phyloP scores from a whole-genome alignment of 441 rosid species.

The Erysimum cheiri region DNA sequence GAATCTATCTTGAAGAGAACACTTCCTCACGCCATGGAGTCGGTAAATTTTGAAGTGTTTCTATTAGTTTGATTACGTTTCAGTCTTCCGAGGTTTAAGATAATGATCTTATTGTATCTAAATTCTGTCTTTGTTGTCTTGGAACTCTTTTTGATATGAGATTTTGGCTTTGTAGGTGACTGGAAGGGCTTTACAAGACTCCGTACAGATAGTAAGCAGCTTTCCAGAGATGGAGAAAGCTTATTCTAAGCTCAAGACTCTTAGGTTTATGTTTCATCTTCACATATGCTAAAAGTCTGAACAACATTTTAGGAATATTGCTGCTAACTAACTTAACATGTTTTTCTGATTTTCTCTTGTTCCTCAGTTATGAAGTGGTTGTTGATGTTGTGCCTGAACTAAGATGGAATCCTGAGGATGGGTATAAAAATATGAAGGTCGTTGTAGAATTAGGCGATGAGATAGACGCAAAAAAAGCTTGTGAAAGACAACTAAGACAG shows the following conservation, averaged over 20 bases:
- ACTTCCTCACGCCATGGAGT: constrained; percentile 92
- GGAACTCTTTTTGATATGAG: constrained; percentile 6
- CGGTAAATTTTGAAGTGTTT: constrained; percentile 48
- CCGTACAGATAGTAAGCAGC: constrained; percentile 75
- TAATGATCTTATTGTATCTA: neutral
- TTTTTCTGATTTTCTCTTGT: constrained; percentile 35
- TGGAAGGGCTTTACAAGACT: constrained; percentile 85
- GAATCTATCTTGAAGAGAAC: constrained; percentile 93
- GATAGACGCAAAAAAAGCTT: constrained; percentile 71
- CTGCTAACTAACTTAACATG: constrained; percentile 18
- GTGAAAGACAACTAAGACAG: constrained; percentile 75
- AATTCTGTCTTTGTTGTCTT: neutral
- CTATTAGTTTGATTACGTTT: neutral
- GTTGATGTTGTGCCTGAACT: constrained; percentile 91
- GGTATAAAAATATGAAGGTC: constrained; percentile 81
- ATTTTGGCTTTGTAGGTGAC: constrained; percentile 59
- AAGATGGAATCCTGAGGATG: constrained; percentile 81
- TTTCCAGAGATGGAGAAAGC: constrained; percentile 82
- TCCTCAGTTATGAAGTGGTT: constrained; percentile 75
- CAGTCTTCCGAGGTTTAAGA: neutral
- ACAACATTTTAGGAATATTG: neutral
- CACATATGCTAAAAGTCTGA: constrained; percentile 7
- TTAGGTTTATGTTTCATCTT: constrained; percentile 54
- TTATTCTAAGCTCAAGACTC: constrained; percentile 62
- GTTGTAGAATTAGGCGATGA: constrained; percentile 88